These are phyloP conservation scores for Penicillium sclerotiorum DNA, from an alignment of 2,329 filamentous ascomycete species.

Conservation along the genomic window DNA sequence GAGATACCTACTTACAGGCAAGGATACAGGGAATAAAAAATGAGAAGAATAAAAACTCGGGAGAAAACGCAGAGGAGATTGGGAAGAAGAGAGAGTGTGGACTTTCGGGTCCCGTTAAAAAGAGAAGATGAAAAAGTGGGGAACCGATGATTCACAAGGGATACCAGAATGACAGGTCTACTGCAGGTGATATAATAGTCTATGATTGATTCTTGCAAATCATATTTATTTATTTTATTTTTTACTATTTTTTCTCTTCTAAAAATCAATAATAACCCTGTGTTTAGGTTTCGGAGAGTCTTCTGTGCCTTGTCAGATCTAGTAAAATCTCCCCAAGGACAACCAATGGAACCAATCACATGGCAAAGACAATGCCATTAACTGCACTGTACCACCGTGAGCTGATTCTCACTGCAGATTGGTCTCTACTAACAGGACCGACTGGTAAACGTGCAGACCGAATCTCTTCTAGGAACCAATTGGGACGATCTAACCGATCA, in stretches of 20 bases:
- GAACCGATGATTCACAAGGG: constrained; percentile 5
- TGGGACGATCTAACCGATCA: no score
- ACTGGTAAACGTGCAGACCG: no score
- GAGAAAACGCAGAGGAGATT: neutral
- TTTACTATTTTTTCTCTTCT: neutral
- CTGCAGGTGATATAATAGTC: neutral
- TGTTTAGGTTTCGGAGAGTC: neutral
- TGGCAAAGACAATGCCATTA: neutral
- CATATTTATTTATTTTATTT: neutral
- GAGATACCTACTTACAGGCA: neutral
- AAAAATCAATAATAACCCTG: no score
- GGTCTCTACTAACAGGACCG: no score
- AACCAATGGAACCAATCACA: neutral
- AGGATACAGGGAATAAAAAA: neutral
- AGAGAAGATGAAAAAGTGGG: constrained; percentile 7
- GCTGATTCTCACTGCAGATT: neutral
- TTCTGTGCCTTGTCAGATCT: neutral
- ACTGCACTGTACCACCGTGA: neutral
- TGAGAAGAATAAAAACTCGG: neutral
- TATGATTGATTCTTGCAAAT: neutral
- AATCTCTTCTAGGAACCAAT: no score
- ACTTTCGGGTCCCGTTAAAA: constrained; percentile 3
- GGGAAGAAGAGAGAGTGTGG: constrained; percentile 2
- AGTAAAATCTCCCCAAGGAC: no score
- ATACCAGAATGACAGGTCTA: neutral